Evolutionary conservation across 148 eudicot species (phyloP).

Genomic region (Bassia scoparia): DNA sequence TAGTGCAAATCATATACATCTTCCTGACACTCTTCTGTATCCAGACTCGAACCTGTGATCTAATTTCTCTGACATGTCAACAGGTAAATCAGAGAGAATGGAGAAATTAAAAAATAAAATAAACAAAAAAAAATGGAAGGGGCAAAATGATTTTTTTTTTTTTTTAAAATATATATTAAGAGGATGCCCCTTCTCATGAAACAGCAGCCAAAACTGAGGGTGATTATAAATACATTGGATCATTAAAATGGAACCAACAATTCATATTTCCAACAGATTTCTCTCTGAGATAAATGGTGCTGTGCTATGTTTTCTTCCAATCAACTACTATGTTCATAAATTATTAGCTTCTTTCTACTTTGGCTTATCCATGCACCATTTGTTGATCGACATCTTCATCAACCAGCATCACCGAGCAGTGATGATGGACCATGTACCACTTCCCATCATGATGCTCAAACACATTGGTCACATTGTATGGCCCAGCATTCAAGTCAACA

Average conservation of each 20-base stretch:
- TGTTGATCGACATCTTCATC: constrained; percentile 64
- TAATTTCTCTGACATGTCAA: not conserved
- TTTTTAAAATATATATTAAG: no score
- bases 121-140: not conserved
- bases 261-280: constrained; percentile 26
- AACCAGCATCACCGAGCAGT: constrained; percentile 61
- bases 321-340: constrained; percentile 34
- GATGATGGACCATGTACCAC: constrained; percentile 98
- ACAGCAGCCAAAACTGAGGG: constrained; percentile 34
- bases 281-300: constrained; percentile 35
- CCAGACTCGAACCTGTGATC: not conserved
- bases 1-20: constrained; percentile 11
- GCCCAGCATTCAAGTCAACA: constrained; percentile 46
- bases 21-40: constrained; percentile 1
- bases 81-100: not conserved
- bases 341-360: constrained; percentile 20
- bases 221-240: constrained; percentile 23
- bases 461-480: constrained; percentile 60
- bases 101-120: no score
- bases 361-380: constrained; percentile 41
- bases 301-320: constrained; percentile 27
- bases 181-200: constrained; percentile 8
- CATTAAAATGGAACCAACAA: constrained; percentile 28
- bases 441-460: constrained; percentile 72
- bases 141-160: not conserved